A percentile compares a stretch with the other conserved stretches of the same genome.
Conservation (phyloP, 176 grass and related monocot genomes). For the sorghum (Sorghum bicolor) region DNA sequence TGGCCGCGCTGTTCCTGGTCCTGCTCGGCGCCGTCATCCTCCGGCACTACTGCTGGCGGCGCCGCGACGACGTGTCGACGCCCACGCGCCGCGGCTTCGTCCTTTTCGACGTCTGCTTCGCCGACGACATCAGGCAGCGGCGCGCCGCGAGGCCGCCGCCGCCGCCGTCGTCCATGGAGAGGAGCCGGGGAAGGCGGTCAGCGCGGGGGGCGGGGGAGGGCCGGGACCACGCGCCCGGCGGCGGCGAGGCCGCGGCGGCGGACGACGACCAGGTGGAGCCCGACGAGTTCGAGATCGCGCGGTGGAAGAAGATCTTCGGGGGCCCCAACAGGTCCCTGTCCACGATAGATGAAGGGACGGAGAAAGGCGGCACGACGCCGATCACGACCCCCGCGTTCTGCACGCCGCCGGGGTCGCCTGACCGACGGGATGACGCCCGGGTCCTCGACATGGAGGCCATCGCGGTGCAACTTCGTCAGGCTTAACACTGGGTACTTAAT, state of each 20-base stretch:
- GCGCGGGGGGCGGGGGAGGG: too few relatives aligned
- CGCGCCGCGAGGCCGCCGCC: background rate
- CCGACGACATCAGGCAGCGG: background rate
- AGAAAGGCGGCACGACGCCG: conserved; percentile 29
- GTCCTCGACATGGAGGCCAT: conserved; percentile 7
- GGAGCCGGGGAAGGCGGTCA: background rate
- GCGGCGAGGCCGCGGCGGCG: background rate
- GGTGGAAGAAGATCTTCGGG: conserved; percentile 40
- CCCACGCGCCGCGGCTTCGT: conserved; percentile 28
- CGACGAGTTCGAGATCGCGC: conserved; percentile 42
- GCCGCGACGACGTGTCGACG: background rate
- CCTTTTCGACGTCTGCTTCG: conserved; percentile 45
- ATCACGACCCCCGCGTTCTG: conserved; percentile 43
- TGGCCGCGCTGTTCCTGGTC: conserved; percentile 6
- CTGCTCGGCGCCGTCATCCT: conserved; percentile 12
- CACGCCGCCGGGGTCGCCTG: conserved; percentile 45
- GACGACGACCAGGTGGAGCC: conserved; percentile 23
- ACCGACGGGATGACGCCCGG: conserved; percentile 3
- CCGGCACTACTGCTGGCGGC: background rate
- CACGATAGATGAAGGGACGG: conserved; percentile 55
- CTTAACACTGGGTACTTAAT: background rate
- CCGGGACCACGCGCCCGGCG: too few relatives aligned
- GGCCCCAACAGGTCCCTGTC: conserved; percentile 33
- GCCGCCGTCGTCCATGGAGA: conserved; percentile 8
- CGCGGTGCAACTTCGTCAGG: background rate